Evolutionary conservation across 164 flowering plant genomes (phyloP).

Genomic region (Amborella trichopoda): DNA sequence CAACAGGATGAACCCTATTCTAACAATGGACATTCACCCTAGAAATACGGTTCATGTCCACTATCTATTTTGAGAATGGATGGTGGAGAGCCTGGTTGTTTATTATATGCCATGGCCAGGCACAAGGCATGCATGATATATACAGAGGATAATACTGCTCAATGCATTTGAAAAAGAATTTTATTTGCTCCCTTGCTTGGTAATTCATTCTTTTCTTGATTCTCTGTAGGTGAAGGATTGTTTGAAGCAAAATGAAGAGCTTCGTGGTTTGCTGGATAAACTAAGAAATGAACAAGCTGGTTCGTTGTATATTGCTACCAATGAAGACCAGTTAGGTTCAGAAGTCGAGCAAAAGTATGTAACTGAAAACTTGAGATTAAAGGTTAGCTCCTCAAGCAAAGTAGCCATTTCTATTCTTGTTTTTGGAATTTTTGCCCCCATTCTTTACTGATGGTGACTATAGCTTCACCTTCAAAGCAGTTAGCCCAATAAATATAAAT

Average conservation of each 20-base stretch:
- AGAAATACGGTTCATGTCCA: no score
- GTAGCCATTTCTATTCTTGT: not conserved
- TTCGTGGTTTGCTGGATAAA: constrained; percentile 47
- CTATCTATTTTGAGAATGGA: not conserved
- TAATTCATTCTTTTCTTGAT: not conserved
- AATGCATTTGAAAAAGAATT: not conserved
- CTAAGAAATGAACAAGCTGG: constrained; percentile 60
- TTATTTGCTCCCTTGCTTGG: not conserved
- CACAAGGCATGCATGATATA: not conserved
- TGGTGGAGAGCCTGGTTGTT: not conserved
- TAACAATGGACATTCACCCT: no score
- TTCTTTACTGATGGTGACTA: not conserved
- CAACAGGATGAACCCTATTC: no score
- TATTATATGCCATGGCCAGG: not conserved
- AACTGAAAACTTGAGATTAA: not conserved
- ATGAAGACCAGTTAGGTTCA: constrained; percentile 8
- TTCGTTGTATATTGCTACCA: constrained; percentile 9
- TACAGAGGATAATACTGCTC: not conserved
- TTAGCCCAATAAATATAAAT: not conserved
- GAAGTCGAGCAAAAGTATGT: constrained; percentile 11
- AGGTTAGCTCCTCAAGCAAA: constrained; percentile 50
- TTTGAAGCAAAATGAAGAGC: constrained; percentile 79
- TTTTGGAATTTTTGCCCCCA: not conserved
- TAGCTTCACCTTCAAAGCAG: not conserved
- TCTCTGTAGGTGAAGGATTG: constrained; percentile 71